Evolutionary conservation across 2,329 filamentous ascomycete genomes (phyloP).

Genomic region (Aspergillus latus): DNA sequence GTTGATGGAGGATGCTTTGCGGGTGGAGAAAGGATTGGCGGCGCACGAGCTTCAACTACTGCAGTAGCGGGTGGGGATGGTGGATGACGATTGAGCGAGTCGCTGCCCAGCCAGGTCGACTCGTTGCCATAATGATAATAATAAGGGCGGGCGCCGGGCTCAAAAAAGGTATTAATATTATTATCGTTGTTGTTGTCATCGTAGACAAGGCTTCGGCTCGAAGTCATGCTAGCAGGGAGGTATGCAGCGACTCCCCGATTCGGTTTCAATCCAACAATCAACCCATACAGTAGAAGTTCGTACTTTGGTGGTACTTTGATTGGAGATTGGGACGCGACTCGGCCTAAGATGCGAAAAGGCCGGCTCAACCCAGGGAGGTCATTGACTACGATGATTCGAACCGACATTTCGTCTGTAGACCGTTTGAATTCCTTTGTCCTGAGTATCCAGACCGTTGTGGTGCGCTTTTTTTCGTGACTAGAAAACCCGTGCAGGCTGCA

Average conservation of each 20-base stretch:
- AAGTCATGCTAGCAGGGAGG: too few relatives aligned
- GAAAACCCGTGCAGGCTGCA: neutral
- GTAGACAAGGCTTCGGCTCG: neutral
- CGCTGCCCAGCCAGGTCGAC: neutral
- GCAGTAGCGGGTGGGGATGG: conserved; percentile 21
- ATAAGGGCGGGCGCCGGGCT: too few relatives aligned
- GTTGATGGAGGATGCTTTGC: conserved; percentile 25
- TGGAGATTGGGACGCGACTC: too few relatives aligned
- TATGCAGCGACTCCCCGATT: too few relatives aligned
- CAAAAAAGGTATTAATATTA: neutral
- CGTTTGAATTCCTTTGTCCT: too few relatives aligned
- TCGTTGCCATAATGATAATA: neutral
- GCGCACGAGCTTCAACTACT: conserved; percentile 34
- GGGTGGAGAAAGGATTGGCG: conserved; percentile 35
- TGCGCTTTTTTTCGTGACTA: neutral
- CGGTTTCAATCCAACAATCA: too few relatives aligned
- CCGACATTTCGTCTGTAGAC: too few relatives aligned
- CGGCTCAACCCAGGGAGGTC: too few relatives aligned
- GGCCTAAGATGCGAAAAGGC: too few relatives aligned
- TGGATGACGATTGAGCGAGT: conserved; percentile 15
- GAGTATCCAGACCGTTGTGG: neutral
- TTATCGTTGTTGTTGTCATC: neutral
- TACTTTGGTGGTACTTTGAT: too few relatives aligned
- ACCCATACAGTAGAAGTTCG: too few relatives aligned
- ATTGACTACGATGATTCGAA: too few relatives aligned